These are phyloP conservation scores for Linderina pennispora DNA, from an alignment of 192 early-diverging fungal species.

Conservation along the genomic window DNA sequence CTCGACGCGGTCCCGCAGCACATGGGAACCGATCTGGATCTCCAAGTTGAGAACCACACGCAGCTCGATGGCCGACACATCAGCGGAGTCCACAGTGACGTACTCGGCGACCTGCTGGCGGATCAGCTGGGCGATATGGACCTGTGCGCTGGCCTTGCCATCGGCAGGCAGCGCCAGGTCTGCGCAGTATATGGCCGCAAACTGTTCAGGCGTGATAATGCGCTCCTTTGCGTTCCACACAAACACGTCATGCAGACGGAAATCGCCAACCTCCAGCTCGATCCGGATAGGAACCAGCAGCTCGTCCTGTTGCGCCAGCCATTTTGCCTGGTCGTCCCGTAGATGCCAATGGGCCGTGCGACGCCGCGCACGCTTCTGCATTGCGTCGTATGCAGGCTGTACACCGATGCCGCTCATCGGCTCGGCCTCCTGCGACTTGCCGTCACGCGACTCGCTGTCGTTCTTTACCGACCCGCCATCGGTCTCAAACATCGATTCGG, in stretches of 20 bases:
- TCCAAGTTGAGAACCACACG: conserved; percentile 60
- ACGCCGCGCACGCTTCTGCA: conserved; percentile 30
- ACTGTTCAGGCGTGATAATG: conserved; percentile 72
- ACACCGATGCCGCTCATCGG: conserved; percentile 37
- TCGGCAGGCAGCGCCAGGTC: conserved; percentile 59
- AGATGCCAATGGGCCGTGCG: conserved; percentile 45
- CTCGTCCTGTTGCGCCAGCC: conserved; percentile 62
- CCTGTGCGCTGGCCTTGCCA: conserved; percentile 16
- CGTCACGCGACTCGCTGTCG: conserved; percentile 26
- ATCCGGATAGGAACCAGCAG: conserved; percentile 81
- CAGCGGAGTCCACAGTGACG: conserved; percentile 25
- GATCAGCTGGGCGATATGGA: conserved; percentile 39
- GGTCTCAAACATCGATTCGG: conserved; percentile 35
- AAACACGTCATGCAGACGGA: conserved; percentile 82
- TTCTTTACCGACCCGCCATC: conserved; percentile 35
- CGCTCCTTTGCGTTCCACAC: conserved; percentile 90
- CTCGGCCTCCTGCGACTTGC: conserved; percentile 15
- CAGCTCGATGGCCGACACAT: conserved; percentile 35
- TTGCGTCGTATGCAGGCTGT: conserved; percentile 21
- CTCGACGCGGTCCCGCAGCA: conserved; percentile 84
- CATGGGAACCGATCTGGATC: conserved; percentile 72
- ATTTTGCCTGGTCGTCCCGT: conserved; percentile 42
- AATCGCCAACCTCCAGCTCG: conserved; percentile 85
- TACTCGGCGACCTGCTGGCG: conserved; percentile 43
- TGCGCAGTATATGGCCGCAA: conserved; percentile 76